Evolutionary conservation across 2,329 filamentous ascomycete species (phyloP).

Genomic region (Sordariomycetes sp.): DNA sequence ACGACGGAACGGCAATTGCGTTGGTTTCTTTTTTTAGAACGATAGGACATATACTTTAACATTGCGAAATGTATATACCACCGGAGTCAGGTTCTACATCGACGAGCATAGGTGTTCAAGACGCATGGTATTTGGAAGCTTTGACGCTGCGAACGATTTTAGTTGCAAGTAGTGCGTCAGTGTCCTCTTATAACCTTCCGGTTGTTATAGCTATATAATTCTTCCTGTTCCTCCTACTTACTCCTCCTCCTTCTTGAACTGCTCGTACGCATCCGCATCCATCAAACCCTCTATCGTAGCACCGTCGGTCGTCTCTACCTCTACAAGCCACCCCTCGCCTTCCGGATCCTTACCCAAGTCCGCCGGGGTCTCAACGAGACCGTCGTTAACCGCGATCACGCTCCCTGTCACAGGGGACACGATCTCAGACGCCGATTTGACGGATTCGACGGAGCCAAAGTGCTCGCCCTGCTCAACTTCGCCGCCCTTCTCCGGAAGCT

Average conservation of each 20-base stretch:
- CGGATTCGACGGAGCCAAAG: slow-evolving; percentile 58
- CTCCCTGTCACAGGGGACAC: slow-evolving; percentile 67
- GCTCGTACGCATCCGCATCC: slow-evolving; percentile 54
- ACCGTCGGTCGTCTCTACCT: slow-evolving; percentile 53
- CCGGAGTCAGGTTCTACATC: not conserved
- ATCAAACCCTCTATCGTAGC: slow-evolving; percentile 39
- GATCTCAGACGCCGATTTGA: slow-evolving; percentile 88
- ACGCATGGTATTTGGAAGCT: too few species aligned
- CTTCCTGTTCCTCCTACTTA: not conserved
- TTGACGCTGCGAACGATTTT: too few species aligned
- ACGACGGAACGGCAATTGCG: not conserved
- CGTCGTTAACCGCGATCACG: slow-evolving; percentile 54
- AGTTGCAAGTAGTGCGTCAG: too few species aligned
- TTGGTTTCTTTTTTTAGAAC: too few species aligned
- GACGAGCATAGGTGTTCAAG: not conserved
- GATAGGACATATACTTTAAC: not conserved
- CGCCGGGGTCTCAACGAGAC: slow-evolving; percentile 24
- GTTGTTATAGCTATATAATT: not conserved
- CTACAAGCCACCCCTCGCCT: slow-evolving; percentile 70
- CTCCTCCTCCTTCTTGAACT: slow-evolving; percentile 5
- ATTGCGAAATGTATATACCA: not conserved
- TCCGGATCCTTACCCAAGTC: slow-evolving; percentile 68
- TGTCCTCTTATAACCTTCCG: not conserved
- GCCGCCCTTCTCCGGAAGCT: slow-evolving; percentile 55
- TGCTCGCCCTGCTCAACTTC: slow-evolving; percentile 61